Evolutionary conservation across 805 yeast genomes (phyloP).

Genomic region (Saccharomyces kudriavzevii): DNA sequence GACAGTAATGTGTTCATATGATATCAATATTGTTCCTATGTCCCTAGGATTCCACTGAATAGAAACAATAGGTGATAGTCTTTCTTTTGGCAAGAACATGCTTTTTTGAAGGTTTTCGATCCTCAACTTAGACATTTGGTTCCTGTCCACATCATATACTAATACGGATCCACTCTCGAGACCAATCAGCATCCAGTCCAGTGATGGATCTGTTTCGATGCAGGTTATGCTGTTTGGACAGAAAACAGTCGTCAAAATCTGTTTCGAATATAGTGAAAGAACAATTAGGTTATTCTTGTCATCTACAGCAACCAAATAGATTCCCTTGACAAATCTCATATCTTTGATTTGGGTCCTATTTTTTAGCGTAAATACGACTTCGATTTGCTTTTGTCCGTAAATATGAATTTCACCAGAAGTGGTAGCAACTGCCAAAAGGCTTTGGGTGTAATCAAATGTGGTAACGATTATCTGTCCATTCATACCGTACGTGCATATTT

Average conservation of each 20-base stretch:
- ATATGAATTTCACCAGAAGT: conserved; percentile 62
- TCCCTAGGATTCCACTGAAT: conserved; percentile 86
- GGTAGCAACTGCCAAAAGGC: conserved; percentile 75
- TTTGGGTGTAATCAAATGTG: conserved; percentile 84
- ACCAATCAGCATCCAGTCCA: conserved; percentile 84
- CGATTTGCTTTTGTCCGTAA: conserved; percentile 77
- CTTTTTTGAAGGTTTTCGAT: conserved; percentile 63
- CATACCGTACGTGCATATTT: conserved; percentile 44
- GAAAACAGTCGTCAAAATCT: conserved; percentile 49
- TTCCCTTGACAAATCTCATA: conserved; percentile 67
- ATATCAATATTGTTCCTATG: conserved; percentile 64
- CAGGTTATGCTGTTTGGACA: conserved; percentile 63
- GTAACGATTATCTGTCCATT: conserved; percentile 56
- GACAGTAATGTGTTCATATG: conserved; percentile 63
- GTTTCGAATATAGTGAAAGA: conserved; percentile 58
- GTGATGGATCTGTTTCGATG: conserved; percentile 71
- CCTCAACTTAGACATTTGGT: conserved; percentile 53
- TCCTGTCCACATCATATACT: conserved; percentile 77
- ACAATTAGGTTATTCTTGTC: conserved; percentile 53
- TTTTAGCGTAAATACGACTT: conserved; percentile 51
- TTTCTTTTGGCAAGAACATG: conserved; percentile 47
- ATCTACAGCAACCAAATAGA: conserved; percentile 70
- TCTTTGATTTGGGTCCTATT: conserved; percentile 43
- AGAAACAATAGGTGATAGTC: conserved; percentile 54
- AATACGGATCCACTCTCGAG: conserved; percentile 63